Evolutionary conservation across 768 basidiomycete species (phyloP).

Genomic region (Lanmaoa rubissima): DNA sequence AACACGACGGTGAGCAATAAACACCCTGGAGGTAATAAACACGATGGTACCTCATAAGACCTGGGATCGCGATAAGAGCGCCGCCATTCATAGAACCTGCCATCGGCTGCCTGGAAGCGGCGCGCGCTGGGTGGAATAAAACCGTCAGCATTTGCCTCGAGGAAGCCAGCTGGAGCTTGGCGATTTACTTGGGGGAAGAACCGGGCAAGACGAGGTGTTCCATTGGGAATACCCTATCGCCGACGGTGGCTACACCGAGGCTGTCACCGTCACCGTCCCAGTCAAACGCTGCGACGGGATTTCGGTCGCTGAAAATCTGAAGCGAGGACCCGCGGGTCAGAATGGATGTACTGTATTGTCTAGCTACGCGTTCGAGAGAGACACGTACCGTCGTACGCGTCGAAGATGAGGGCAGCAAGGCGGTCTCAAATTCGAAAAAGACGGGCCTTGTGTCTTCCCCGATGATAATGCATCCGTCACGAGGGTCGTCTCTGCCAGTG

Average conservation of each 20-base stretch:
- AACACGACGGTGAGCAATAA: slow-evolving; percentile 5
- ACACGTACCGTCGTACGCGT: slow-evolving; percentile 29
- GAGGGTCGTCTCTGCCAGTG: slow-evolving; percentile 67
- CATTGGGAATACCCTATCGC: slow-evolving; percentile 56
- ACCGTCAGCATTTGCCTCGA: slow-evolving; percentile 12
- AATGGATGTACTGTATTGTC: too few relatives aligned
- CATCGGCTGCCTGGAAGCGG: slow-evolving; percentile 55
- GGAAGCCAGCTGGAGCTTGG: not conserved
- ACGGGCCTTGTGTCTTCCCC: slow-evolving; percentile 58
- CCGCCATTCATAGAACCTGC: slow-evolving; percentile 66
- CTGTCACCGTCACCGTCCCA: slow-evolving; percentile 35
- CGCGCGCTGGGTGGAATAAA: slow-evolving; percentile 47
- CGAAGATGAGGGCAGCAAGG: slow-evolving; percentile 21
- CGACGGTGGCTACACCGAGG: slow-evolving; percentile 50
- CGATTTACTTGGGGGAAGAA: slow-evolving; percentile 45
- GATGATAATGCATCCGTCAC: slow-evolving; percentile 61
- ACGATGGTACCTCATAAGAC: slow-evolving; percentile 58
- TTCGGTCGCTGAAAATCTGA: slow-evolving; percentile 43
- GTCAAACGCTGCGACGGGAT: slow-evolving; percentile 52
- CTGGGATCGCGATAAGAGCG: slow-evolving; percentile 43
- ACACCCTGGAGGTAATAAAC: not conserved
- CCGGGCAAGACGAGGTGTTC: slow-evolving; percentile 57
- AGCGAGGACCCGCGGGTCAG: not conserved
- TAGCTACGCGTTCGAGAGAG: not conserved
- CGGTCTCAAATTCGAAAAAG: slow-evolving; percentile 68